Conservation (phyloP, 1,284 basidiomycete genomes). For the Entoloma clypeatum region DNA sequence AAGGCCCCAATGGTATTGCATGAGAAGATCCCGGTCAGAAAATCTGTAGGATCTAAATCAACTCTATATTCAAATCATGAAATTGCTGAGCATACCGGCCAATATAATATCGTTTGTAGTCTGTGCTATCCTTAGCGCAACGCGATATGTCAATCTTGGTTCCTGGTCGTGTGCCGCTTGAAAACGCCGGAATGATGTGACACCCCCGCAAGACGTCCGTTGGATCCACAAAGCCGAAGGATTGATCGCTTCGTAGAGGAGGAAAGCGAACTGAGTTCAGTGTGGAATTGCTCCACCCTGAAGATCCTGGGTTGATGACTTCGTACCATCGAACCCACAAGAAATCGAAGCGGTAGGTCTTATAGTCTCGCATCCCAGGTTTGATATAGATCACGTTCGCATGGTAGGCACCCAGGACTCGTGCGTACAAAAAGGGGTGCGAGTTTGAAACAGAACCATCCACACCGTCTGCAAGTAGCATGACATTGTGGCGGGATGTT, state of each 20-base stretch:
- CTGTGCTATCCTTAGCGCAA: too few relatives aligned
- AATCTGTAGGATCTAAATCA: too few relatives aligned
- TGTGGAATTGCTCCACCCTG: constrained; percentile 3
- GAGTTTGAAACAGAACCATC: constrained; percentile 3
- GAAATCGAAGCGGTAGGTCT: constrained; percentile 18
- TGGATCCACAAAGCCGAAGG: constrained; percentile 32
- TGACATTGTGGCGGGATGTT: constrained; percentile 18
- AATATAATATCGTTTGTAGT: too few relatives aligned
- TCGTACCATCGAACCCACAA: constrained; percentile 30
- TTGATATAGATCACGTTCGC: constrained; percentile 15
- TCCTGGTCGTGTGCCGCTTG: constrained; percentile 8
- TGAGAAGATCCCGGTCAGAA: too few relatives aligned
- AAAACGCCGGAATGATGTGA: constrained; percentile 29
- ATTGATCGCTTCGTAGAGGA: constrained; percentile 11
- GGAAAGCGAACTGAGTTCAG: constrained; percentile 23
- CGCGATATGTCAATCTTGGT: too few relatives aligned
- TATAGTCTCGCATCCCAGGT: too few relatives aligned
- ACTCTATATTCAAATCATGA: too few relatives aligned
- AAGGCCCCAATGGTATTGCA: too few relatives aligned
- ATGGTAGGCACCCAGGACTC: constrained; percentile 31
- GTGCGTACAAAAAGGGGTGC: constrained; percentile 27
- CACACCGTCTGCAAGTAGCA: constrained; percentile 17
- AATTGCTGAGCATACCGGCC: too few relatives aligned
- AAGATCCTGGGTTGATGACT: constrained; percentile 6
- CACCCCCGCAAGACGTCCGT: constrained; percentile 23